phyloP scores from a whole-genome alignment of 768 basidiomycete species.

The Peribolospora baueri region DNA sequence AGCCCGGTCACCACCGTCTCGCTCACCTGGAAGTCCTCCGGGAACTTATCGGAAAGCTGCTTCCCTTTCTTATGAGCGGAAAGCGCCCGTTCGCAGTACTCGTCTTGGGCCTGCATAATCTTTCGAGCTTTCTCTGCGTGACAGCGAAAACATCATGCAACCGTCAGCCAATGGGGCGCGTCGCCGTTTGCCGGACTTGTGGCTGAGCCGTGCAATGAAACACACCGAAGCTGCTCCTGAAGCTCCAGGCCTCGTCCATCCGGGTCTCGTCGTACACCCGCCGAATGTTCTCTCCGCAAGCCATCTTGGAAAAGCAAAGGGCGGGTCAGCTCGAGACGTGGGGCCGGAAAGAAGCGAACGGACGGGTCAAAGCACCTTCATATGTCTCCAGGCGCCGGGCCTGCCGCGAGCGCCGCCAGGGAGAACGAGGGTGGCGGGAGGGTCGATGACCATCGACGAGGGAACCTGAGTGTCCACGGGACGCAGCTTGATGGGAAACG shows the following conservation, averaged over 20 bases:
- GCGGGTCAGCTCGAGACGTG: neutral
- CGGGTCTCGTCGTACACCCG: conserved; percentile 29
- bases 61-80: conserved; percentile 26
- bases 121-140: conserved; percentile 41
- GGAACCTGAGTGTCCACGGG: conserved; percentile 44
- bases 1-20: conserved; percentile 16
- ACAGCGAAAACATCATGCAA: conserved; percentile 5
- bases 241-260: conserved; percentile 53
- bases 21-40: conserved; percentile 32
- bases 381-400: conserved; percentile 45
- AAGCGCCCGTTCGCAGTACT: conserved; percentile 32
- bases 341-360: neutral
- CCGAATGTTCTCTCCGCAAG: conserved; percentile 25
- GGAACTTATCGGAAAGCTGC: conserved; percentile 32
- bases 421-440: conserved; percentile 31
- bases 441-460: conserved; percentile 44
- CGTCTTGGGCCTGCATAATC: conserved; percentile 43
- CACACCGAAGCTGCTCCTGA: conserved; percentile 25
- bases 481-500: conserved; percentile 51
- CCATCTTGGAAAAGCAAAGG: conserved; percentile 13
- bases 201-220: conserved; percentile 1
- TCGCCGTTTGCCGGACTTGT: neutral
- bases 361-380: conserved; percentile 31
- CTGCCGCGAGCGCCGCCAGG: conserved; percentile 24
- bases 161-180: conserved; percentile 1